These are phyloP conservation scores for Podaxis rugospora DNA, from an alignment of 768 basidiomycete genomes.

Conservation along the genomic window DNA sequence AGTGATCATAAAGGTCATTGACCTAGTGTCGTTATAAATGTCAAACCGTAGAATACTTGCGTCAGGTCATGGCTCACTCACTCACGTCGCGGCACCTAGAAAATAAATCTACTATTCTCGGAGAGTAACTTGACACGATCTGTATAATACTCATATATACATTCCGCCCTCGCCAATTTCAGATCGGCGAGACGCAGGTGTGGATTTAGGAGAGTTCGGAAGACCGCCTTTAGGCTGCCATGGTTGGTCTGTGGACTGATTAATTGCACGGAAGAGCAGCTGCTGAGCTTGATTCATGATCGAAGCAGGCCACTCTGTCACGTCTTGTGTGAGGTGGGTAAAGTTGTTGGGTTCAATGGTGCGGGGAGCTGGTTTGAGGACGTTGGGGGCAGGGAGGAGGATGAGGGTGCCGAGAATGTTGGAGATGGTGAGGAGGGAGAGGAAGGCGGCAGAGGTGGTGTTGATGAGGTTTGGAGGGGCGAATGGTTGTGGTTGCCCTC, in stretches of 20 bases:
- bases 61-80: no score
- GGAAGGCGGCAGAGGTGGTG: slow-evolving; percentile 49
- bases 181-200: neutral
- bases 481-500: slow-evolving; percentile 32
- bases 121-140: no score
- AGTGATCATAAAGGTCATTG: no score
- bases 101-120: no score
- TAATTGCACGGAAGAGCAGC: slow-evolving; percentile 30
- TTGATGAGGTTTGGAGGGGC: slow-evolving; percentile 55
- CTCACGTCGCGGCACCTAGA: no score
- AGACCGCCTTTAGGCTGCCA: slow-evolving; percentile 13
- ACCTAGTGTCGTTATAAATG: no score
- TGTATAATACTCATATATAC: slow-evolving; percentile 35
- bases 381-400: slow-evolving; percentile 45
- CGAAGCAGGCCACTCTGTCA: slow-evolving; percentile 30
- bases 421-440: slow-evolving; percentile 30
- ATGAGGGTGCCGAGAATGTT: slow-evolving; percentile 28
- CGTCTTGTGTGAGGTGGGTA: slow-evolving; percentile 27
- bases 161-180: slow-evolving; percentile 46
- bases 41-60: no score
- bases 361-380: slow-evolving; percentile 37
- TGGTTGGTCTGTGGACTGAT: slow-evolving; percentile 18
- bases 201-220: neutral
- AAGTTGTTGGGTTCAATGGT: slow-evolving; percentile 29
- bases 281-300: slow-evolving; percentile 30